These are phyloP conservation scores for Backusella australiensis DNA, from an alignment of 192 early-diverging fungal species.

Conservation along the genomic window DNA sequence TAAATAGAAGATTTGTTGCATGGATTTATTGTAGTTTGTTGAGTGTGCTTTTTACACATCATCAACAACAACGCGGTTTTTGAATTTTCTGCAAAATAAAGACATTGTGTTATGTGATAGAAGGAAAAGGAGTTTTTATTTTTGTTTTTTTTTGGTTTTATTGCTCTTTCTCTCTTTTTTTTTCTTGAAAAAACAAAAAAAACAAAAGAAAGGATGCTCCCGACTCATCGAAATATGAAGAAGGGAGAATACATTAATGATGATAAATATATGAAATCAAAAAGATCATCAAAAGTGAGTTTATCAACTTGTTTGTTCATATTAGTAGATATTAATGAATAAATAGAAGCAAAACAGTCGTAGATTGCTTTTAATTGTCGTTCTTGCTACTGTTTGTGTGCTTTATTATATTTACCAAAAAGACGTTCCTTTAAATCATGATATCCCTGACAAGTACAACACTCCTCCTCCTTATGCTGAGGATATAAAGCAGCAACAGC, in stretches of 20 bases:
- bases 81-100: too few relatives aligned
- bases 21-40: too few relatives aligned
- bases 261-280: conserved; percentile 35
- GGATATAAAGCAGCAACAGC: background rate
- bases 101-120: too few relatives aligned
- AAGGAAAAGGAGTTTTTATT: too few relatives aligned
- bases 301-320: background rate
- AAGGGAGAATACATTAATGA: conserved; percentile 27
- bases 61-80: too few relatives aligned
- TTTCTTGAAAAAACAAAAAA: background rate
- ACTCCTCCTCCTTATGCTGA: background rate
- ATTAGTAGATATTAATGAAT: background rate
- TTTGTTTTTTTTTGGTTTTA: background rate
- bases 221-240: conserved; percentile 30
- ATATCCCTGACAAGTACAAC: too few relatives aligned
- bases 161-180: background rate
- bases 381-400: background rate
- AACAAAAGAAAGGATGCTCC: conserved; percentile 18
- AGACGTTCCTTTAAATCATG: background rate
- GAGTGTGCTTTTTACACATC: too few relatives aligned
- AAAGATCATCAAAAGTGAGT: background rate
- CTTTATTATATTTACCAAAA: background rate
- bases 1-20: too few relatives aligned
- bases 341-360: background rate
- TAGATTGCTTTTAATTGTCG: background rate